Conservation (phyloP, 1,284 basidiomycete species). For the Ganoderma resinaceum region DNA sequence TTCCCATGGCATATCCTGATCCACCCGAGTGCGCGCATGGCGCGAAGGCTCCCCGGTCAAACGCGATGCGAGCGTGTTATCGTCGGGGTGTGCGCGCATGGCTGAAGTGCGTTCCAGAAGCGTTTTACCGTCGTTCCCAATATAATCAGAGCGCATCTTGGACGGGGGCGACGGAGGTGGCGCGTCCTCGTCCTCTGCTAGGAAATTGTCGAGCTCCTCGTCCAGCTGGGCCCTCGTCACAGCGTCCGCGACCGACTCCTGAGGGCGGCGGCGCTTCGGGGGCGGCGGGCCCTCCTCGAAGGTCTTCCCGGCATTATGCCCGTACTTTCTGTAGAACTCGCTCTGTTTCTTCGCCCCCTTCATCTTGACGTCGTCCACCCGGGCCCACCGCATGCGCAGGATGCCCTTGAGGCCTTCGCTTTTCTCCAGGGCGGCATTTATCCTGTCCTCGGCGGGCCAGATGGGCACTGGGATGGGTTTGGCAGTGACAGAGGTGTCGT, state of each 20-base stretch:
- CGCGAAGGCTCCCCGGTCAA: conserved; percentile 52
- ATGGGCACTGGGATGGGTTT: conserved; percentile 71
- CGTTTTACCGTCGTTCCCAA: conserved; percentile 54
- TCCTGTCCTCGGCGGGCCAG: conserved; percentile 81
- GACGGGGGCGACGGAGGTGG: conserved; percentile 56
- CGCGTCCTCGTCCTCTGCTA: conserved; percentile 51
- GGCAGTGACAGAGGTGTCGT: conserved; percentile 63
- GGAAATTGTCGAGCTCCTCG: conserved; percentile 70
- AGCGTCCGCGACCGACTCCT: conserved; percentile 40
- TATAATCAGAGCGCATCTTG: conserved; percentile 71
- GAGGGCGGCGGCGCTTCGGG: conserved; percentile 46
- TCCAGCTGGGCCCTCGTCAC: conserved; percentile 52
- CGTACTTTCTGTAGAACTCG: conserved; percentile 79
- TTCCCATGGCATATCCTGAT: conserved; percentile 27
- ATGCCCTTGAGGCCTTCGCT: conserved; percentile 67
- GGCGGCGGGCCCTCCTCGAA: conserved; percentile 41
- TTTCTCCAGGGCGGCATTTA: conserved; percentile 70
- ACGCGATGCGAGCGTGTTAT: conserved; percentile 47
- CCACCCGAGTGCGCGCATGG: conserved; percentile 41
- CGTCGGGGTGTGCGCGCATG: conserved; percentile 41
- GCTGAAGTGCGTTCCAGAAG: conserved; percentile 62
- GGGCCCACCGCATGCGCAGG: conserved; percentile 77
- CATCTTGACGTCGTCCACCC: conserved; percentile 72
- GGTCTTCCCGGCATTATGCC: conserved; percentile 67
- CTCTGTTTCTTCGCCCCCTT: conserved; percentile 72